These are phyloP conservation scores for Hymenoscyphus fraxineus DNA, from an alignment of 2,329 filamentous ascomycete genomes.

Conservation along the genomic window DNA sequence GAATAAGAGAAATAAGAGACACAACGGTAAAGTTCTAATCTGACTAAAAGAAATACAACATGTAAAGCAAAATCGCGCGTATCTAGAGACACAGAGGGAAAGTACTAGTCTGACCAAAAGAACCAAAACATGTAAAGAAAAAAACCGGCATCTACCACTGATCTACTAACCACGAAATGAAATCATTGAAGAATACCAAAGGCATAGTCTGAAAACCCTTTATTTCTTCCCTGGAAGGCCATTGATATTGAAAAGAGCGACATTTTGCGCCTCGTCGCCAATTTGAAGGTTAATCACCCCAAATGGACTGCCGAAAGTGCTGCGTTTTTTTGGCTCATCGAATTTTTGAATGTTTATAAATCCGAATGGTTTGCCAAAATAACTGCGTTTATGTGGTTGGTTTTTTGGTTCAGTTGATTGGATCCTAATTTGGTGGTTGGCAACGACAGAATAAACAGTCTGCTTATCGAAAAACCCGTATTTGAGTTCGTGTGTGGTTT, in stretches of 20 bases:
- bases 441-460: slow-evolving; percentile 1
- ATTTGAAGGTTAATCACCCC: slow-evolving; percentile 3
- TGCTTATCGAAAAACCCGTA: background rate
- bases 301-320: background rate
- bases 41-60: background rate
- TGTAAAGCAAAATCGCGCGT: too few species aligned
- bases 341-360: background rate
- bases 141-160: background rate
- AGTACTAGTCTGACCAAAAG: background rate
- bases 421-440: background rate
- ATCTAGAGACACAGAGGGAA: too few species aligned
- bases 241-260: slow-evolving; percentile 8
- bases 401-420: background rate
- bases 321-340: background rate
- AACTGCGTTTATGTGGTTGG: background rate
- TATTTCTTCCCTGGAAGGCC: slow-evolving; percentile 4
- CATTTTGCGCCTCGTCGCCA: background rate
- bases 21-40: background rate
- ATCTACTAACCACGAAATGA: background rate
- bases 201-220: background rate
- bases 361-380: background rate
- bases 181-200: background rate
- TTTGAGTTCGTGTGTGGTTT: slow-evolving; percentile 4
- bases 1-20: background rate
- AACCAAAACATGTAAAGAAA: background rate